Conservation (phyloP, 2,329 filamentous ascomycete species). For the Diplodia intermedia region DNA sequence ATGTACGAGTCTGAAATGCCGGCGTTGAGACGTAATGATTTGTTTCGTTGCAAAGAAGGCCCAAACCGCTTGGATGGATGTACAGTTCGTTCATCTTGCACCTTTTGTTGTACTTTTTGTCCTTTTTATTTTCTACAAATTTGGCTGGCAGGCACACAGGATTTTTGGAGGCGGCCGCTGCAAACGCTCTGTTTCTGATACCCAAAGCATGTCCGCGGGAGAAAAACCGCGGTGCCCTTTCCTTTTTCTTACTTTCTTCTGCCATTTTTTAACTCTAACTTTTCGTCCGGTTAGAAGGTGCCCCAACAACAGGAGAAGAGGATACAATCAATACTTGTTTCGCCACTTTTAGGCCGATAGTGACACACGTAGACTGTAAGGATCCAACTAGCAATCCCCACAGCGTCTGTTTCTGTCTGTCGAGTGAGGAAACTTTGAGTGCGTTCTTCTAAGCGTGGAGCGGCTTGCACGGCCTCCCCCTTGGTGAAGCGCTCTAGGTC, state of each 20-base stretch:
- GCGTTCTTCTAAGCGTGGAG: neutral
- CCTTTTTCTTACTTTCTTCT: constrained; percentile 12
- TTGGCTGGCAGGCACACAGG: constrained; percentile 27
- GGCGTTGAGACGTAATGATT: constrained; percentile 19
- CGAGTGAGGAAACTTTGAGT: neutral
- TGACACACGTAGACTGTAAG: neutral
- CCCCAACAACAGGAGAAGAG: constrained; percentile 23
- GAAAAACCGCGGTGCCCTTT: constrained; percentile 15
- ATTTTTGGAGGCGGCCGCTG: constrained; percentile 29
- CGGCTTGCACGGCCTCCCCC: neutral
- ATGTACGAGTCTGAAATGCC: constrained; percentile 19
- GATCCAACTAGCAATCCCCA: too few species aligned
- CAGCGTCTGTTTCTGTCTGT: neutral
- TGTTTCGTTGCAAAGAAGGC: neutral
- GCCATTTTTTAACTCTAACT: neutral
- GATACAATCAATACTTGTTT: constrained; percentile 9
- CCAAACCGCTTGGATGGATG: constrained; percentile 12
- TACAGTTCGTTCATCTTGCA: neutral
- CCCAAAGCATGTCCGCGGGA: constrained; percentile 28
- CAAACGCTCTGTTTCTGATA: constrained; percentile 30
- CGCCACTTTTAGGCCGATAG: neutral
- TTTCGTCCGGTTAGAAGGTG: constrained; percentile 8
- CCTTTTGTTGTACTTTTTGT: constrained; percentile 7
- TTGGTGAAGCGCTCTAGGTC: neutral
- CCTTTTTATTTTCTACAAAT: constrained; percentile 3